Evolutionary conservation across 2,329 filamentous ascomycete genomes (phyloP).

Genomic region (Aspergillus sergii): DNA sequence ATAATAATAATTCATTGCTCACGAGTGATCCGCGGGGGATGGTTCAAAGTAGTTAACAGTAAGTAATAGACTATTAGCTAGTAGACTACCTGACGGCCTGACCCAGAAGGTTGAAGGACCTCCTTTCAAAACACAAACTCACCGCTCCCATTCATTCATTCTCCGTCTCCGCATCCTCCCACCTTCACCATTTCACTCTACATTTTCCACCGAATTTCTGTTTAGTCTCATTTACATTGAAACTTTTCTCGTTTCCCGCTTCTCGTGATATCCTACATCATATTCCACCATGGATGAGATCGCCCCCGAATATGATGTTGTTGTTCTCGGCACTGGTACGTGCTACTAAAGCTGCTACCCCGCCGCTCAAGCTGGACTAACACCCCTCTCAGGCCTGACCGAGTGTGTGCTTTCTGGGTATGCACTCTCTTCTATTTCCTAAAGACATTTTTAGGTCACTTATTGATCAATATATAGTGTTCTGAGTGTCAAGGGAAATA

Average conservation of each 20-base stretch:
- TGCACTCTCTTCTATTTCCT: constrained; percentile 28
- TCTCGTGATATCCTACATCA: constrained; percentile 17
- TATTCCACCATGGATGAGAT: constrained; percentile 85
- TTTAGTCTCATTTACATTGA: background rate
- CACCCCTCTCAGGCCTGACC: constrained; percentile 71
- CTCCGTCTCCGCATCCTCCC: constrained; percentile 23
- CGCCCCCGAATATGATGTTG: constrained; percentile 96
- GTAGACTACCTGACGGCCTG: constrained; percentile 6
- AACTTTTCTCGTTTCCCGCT: constrained; percentile 14
- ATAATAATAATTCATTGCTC: constrained; percentile 8
- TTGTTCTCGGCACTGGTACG: constrained; percentile 96
- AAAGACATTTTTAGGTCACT: constrained; percentile 13
- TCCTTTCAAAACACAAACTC: constrained; percentile 20
- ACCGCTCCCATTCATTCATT: constrained; percentile 13
- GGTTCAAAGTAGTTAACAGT: background rate
- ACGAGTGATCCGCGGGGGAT: constrained; percentile 24
- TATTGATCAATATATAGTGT: constrained; percentile 60
- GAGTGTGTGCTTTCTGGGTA: constrained; percentile 99
- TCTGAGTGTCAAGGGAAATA: constrained; percentile 96
- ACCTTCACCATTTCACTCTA: constrained; percentile 6
- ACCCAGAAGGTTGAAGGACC: background rate
- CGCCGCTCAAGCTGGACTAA: constrained; percentile 37
- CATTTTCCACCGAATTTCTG: background rate
- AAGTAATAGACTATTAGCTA: background rate
- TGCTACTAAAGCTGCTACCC: constrained; percentile 34